Base-by-base conservation (phyloP, 192 early-diverging fungal genomes). In the Diversispora epigaea region DNA sequence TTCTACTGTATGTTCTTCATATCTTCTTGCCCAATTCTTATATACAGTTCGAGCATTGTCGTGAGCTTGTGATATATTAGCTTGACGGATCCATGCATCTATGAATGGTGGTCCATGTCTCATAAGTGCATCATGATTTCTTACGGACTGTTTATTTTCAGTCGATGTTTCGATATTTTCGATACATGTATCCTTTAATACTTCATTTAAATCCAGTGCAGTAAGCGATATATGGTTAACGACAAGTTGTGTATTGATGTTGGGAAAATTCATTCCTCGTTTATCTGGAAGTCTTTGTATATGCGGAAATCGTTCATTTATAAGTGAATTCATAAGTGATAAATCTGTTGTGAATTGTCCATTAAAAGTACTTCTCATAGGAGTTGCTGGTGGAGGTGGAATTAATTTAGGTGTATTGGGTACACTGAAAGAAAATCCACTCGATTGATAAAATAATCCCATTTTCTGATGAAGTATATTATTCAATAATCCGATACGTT, bases 381-480 rank as follows among this genome's bases (percentile, higher is more conserved):
- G 62, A 72, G 79, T 9, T 39, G 7, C 14, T 14, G 4, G 12
- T 54, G 50, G n/a, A 54, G 50, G 25, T 32, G 39, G 22, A 61
- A 39, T 25, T 32, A 32, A 32, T 32, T 32, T 32, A n/a, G 73
- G 64, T 3, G 68, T 49, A 11, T 66, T 10, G 10, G 75, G 70
- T 4, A 45, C 11, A 43, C 54, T 47, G 0, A 40, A 22, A 22
- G 22, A 3, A 6, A 50, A 50, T 19, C 74, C 72, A 15, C 78
- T 62, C 2, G 71, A 77, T 69, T 89, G 87, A 70, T 87, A 82
- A 74, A 89, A 89, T 14, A 89, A 76, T 1, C 87, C 87, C 84
- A 89, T 87, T 57, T 89, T 89, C 73, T 89, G 87, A 58, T 86
- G 77, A 8, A 89, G 47, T 32, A 89, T 84, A 52, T 84, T 89